A percentile compares a stretch with the other conserved stretches of the same genome.
These are phyloP conservation scores for Entomortierella beljakovae DNA, from an alignment of 192 early-diverging fungal species.

Conservation along the genomic window DNA sequence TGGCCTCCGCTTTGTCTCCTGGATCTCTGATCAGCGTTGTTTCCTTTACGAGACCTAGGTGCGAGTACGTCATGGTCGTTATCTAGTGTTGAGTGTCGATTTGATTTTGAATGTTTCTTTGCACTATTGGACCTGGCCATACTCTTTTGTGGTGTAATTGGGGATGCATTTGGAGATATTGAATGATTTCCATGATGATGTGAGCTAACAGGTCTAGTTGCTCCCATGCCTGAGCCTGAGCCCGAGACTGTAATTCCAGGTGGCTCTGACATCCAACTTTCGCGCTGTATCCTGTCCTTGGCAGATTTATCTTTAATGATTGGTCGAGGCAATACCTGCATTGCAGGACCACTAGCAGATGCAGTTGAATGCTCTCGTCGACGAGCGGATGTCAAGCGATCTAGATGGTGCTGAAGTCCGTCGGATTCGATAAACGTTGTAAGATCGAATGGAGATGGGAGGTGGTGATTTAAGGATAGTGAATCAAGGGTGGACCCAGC, in stretches of 20 bases:
- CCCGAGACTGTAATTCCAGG: constrained; percentile 23
- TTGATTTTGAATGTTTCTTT: constrained; percentile 29
- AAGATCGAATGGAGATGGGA: neutral
- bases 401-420: neutral
- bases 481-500: neutral
- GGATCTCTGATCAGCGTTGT: constrained; percentile 23
- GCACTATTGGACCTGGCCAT: constrained; percentile 38
- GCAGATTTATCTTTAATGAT: constrained; percentile 47
- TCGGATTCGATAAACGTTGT: neutral
- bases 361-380: constrained; percentile 26
- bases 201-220: constrained; percentile 7
- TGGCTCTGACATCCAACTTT: constrained; percentile 52
- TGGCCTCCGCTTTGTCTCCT: constrained; percentile 47
- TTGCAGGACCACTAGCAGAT: neutral
- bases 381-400: constrained; percentile 3
- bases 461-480: neutral
- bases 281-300: constrained; percentile 32
- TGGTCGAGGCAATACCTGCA: constrained; percentile 25
- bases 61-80: constrained; percentile 39
- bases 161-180: neutral
- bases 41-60: constrained; percentile 20
- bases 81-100: constrained; percentile 14
- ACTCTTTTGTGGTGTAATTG: constrained; percentile 43
- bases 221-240: neutral
- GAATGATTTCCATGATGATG: neutral